phyloP scores from a whole-genome alignment of 352 stramenopile genomes.

The Phytophthora cactorum region DNA sequence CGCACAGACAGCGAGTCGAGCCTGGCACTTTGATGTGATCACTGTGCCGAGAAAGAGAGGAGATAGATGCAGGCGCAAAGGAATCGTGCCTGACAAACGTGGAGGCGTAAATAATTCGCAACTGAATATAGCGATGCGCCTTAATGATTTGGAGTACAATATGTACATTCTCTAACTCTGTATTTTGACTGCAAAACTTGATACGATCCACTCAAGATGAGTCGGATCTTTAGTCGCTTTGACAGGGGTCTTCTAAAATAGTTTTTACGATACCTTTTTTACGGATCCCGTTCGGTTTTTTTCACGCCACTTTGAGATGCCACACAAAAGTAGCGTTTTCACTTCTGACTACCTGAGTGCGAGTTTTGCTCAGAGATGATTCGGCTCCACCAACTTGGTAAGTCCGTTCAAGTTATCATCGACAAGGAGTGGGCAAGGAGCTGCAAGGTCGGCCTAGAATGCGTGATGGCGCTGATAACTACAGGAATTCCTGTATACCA shows the following conservation, averaged over 20 bases:
- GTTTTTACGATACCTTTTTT: conserved; percentile 29
- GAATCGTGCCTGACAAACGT: not conserved
- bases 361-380: no score
- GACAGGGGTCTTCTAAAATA: conserved; percentile 11
- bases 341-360: no score
- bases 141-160: not conserved
- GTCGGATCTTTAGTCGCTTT: conserved; percentile 3
- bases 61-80: conserved; percentile 9
- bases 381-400: no score
- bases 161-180: not conserved
- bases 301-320: no score
- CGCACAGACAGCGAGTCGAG: not conserved
- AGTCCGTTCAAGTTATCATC: no score
- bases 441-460: no score
- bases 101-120: conserved; percentile 11
- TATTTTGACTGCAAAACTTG: not conserved
- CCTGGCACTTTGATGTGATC: conserved; percentile 20
- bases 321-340: no score
- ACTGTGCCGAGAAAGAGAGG: conserved; percentile 17
- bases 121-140: conserved; percentile 11
- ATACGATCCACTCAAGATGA: not conserved
- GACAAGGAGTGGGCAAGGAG: no score
- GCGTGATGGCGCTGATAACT: no score
- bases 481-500: no score
- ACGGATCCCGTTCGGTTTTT: conserved; percentile 17